Percentiles rank a stretch among this genome's conserved stretches.
Evolutionary conservation across 1,284 basidiomycete species (phyloP).

Genomic region (Sphagnurus paluster): DNA sequence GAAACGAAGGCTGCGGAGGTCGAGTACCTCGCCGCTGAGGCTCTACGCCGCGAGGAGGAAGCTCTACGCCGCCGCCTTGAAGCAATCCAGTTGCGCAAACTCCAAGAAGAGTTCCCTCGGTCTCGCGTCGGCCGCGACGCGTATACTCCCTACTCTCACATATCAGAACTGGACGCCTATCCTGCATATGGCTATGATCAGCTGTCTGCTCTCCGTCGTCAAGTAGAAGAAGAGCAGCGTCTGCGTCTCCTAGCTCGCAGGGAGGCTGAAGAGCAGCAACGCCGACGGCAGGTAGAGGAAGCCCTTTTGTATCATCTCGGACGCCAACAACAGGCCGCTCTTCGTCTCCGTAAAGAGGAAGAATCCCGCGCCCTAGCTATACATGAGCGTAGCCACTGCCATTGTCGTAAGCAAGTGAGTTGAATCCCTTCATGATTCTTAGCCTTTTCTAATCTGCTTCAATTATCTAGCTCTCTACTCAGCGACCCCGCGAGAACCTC

Average conservation of each 20-base stretch:
- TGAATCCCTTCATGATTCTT: background rate
- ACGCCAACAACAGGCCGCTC: conserved; percentile 3
- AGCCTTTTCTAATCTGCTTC: background rate
- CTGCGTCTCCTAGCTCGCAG: conserved; percentile 14
- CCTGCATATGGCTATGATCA: conserved; percentile 7
- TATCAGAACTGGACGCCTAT: background rate
- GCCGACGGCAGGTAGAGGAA: conserved; percentile 14
- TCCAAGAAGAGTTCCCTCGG: conserved; percentile 16
- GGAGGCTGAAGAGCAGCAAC: conserved; percentile 15
- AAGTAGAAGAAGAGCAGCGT: conserved; percentile 25
- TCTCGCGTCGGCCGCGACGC: conserved; percentile 5
- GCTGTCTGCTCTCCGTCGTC: conserved; percentile 18
- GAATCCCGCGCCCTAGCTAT: conserved; percentile 6
- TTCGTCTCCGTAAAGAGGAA: background rate
- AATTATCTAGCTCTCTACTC: conserved; percentile 1
- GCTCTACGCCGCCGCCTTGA: conserved; percentile 29
- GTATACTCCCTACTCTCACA: background rate
- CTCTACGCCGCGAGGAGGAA: conserved; percentile 32
- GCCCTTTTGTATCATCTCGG: conserved; percentile 1
- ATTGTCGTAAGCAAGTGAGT: conserved; percentile 8
- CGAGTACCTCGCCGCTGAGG: conserved; percentile 33
- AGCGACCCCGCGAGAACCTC: background rate
- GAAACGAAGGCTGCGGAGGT: conserved; percentile 24
- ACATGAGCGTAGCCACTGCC: background rate
- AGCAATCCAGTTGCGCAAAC: conserved; percentile 29